A percentile compares a stretch with the other conserved stretches of the same genome.
These are phyloP conservation scores for Blastomyces parvus DNA, from an alignment of 2,329 filamentous ascomycete genomes.

Conservation along the genomic window DNA sequence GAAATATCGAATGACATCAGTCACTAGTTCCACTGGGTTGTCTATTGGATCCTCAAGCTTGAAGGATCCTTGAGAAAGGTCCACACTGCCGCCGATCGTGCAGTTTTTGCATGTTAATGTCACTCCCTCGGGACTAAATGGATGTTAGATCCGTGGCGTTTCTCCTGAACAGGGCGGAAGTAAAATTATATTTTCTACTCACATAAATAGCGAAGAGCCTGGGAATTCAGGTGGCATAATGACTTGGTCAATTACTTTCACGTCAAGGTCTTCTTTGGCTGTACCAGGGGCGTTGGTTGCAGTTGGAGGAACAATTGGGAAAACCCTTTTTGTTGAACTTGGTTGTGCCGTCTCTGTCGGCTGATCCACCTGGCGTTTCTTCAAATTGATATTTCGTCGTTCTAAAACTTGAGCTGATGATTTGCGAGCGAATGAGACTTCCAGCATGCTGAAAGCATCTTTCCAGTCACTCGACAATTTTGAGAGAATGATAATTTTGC, in stretches of 20 bases:
- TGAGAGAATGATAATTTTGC: slow-evolving; percentile 10
- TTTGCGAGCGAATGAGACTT: slow-evolving; percentile 16
- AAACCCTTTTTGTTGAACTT: background rate
- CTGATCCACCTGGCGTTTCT: slow-evolving; percentile 11
- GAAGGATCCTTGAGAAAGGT: slow-evolving; percentile 17
- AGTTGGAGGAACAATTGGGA: slow-evolving; percentile 3
- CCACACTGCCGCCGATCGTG: slow-evolving; percentile 15
- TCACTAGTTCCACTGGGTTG: slow-evolving; percentile 6
- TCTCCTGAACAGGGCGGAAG: background rate
- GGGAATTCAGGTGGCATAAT: slow-evolving; percentile 12
- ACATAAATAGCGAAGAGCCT: slow-evolving; percentile 8
- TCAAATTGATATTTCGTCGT: slow-evolving; percentile 9
- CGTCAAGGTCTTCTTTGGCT: slow-evolving; percentile 1
- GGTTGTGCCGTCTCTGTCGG: slow-evolving; percentile 1
- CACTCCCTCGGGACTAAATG: slow-evolving; percentile 15
- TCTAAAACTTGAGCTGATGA: slow-evolving; percentile 9
- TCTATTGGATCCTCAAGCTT: slow-evolving; percentile 10
- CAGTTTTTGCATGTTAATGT: slow-evolving; percentile 18
- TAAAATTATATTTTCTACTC: background rate
- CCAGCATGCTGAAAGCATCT: slow-evolving; percentile 14
- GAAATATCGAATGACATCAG: slow-evolving; percentile 16
- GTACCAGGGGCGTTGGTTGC: slow-evolving; percentile 3
- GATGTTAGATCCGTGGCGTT: background rate
- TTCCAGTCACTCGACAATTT: slow-evolving; percentile 15
- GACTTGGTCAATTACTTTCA: slow-evolving; percentile 8